Conservation (phyloP, 257 asterid genomes). For the Henckelia pumila region DNA sequence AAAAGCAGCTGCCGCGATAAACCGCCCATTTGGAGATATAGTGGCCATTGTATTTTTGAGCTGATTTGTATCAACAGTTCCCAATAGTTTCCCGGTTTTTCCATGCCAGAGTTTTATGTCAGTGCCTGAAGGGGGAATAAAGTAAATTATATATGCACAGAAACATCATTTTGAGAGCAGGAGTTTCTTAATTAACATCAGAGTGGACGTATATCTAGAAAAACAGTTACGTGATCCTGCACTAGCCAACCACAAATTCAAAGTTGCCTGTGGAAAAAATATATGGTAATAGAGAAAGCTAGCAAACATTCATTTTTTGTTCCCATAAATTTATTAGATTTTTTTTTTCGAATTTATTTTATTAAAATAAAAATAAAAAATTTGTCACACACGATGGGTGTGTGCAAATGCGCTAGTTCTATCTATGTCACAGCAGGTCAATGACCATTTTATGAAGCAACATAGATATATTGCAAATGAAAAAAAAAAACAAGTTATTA, state of each 20-base stretch:
- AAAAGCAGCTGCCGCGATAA: slow-evolving; percentile 98
- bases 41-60: slow-evolving; percentile 95
- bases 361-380: too few relatives aligned
- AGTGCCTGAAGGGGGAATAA: slow-evolving; percentile 59
- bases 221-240: not conserved
- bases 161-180: not conserved
- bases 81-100: slow-evolving; percentile 79
- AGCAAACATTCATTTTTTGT: too few relatives aligned
- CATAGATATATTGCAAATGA: slow-evolving; percentile 12
- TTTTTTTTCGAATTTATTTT: too few relatives aligned
- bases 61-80: slow-evolving; percentile 90
- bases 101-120: slow-evolving; percentile 91
- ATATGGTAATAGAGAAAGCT: too few relatives aligned
- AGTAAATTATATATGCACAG: slow-evolving; percentile 18
- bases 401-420: too few relatives aligned
- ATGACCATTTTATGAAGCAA: slow-evolving; percentile 6
- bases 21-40: slow-evolving; percentile 93
- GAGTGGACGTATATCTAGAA: slow-evolving; percentile 8
- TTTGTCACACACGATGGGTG: too few relatives aligned
- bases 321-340: too few relatives aligned
- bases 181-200: not conserved
- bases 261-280: not conserved
- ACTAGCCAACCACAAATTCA: not conserved
- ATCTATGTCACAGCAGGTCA: not conserved
- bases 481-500: slow-evolving; percentile 1